These are phyloP conservation scores for Colletotrichum caudatum DNA, from an alignment of 2,329 filamentous ascomycete genomes.

Conservation along the genomic window DNA sequence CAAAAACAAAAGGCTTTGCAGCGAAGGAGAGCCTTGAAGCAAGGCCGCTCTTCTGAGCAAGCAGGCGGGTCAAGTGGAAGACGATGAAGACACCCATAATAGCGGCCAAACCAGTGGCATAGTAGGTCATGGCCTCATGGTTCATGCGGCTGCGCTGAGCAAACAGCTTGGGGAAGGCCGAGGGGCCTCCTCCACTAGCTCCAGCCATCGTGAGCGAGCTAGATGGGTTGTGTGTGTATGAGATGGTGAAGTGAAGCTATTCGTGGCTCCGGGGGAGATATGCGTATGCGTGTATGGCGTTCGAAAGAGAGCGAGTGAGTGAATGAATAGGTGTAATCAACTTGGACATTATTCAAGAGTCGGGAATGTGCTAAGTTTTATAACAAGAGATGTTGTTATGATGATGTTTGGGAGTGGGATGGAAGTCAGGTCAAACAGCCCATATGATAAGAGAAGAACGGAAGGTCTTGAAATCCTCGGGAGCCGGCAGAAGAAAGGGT, in stretches of 20 bases:
- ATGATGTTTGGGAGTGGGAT: neutral
- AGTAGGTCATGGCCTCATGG: slow-evolving; percentile 45
- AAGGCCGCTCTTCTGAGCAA: slow-evolving; percentile 30
- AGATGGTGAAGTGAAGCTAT: slow-evolving; percentile 2
- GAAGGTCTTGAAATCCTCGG: slow-evolving; percentile 7
- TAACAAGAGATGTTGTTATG: slow-evolving; percentile 18
- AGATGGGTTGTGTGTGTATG: neutral
- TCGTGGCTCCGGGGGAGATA: neutral
- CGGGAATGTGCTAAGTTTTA: slow-evolving; percentile 30
- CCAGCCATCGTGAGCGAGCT: slow-evolving; percentile 24
- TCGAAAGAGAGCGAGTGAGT: neutral
- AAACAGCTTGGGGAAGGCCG: slow-evolving; percentile 28
- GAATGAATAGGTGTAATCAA: neutral
- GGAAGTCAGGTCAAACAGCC: neutral
- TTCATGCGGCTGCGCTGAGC: slow-evolving; percentile 44
- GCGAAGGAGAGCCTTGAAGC: slow-evolving; percentile 16
- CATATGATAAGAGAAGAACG: slow-evolving; percentile 2
- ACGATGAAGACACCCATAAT: slow-evolving; percentile 33
- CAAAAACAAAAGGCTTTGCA: slow-evolving; percentile 30
- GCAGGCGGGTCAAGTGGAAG: slow-evolving; percentile 35
- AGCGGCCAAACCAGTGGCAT: slow-evolving; percentile 36
- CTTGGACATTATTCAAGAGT: neutral
- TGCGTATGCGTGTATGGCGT: neutral
- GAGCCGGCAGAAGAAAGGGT: neutral
- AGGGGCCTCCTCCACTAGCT: slow-evolving; percentile 11